phyloP scores from a whole-genome alignment of 495 filamentous ascomycete species.

The Thermothielavioides terrestris region DNA sequence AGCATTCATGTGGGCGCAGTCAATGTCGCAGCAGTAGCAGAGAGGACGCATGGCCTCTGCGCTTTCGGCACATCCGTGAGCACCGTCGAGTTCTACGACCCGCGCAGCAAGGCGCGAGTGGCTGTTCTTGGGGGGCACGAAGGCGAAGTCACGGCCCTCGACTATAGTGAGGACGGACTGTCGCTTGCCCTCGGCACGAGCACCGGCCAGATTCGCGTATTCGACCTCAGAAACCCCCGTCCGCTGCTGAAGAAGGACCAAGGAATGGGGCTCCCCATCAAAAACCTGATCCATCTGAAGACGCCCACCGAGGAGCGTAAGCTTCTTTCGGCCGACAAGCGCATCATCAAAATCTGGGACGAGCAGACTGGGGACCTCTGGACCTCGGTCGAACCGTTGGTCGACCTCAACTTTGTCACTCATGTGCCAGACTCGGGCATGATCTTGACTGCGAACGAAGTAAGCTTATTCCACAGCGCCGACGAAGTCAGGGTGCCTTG shows the following conservation, averaged over 20 bases:
- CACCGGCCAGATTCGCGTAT: conserved; percentile 80
- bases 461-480: conserved; percentile 42
- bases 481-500: not conserved
- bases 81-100: conserved; percentile 96
- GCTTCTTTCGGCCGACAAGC: conserved; percentile 83
- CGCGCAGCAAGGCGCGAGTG: conserved; percentile 71
- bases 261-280: conserved; percentile 89
- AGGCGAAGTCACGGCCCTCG: conserved; percentile 74
- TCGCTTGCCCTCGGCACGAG: conserved; percentile 83
- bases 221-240: conserved; percentile 82
- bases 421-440: conserved; percentile 83
- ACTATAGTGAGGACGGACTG: conserved; percentile 79
- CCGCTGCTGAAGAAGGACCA: conserved; percentile 88
- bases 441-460: conserved; percentile 93
- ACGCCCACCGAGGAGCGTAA: conserved; percentile 74
- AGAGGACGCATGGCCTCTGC: conserved; percentile 80
- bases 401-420: conserved; percentile 86
- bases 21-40: conserved; percentile 84
- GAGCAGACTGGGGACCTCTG: conserved; percentile 70
- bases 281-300: conserved; percentile 78
- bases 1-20: conserved; percentile 72
- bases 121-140: conserved; percentile 58
- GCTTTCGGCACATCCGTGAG: conserved; percentile 93
- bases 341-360: conserved; percentile 97
- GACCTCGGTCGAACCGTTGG: conserved; percentile 90